Evolutionary conservation across 306 rosid genomes (phyloP).

Genomic region (Cucurbita ficifolia): DNA sequence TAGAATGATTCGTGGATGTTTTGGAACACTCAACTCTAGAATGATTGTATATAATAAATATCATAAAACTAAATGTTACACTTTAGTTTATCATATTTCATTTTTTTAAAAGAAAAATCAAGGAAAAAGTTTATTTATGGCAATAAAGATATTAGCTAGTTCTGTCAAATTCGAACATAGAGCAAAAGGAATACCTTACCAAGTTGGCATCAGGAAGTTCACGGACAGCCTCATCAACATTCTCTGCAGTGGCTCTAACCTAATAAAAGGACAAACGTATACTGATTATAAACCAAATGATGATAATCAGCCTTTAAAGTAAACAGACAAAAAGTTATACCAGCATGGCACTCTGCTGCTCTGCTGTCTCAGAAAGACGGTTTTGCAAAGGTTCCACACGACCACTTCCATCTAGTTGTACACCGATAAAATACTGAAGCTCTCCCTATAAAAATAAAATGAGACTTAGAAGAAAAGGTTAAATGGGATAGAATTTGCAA

Average conservation of each 20-base stretch:
- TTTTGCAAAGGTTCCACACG: conserved; percentile 70
- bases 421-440: conserved; percentile 97
- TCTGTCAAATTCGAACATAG: conserved; percentile 3
- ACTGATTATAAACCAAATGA: neutral
- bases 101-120: neutral
- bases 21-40: neutral
- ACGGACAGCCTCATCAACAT: conserved; percentile 90
- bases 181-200: conserved; percentile 81
- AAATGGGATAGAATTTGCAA: neutral
- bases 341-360: conserved; percentile 61
- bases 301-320: neutral
- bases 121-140: neutral
- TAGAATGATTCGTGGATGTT: neutral
- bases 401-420: conserved; percentile 91
- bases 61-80: neutral
- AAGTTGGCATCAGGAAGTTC: conserved; percentile 99
- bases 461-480: conserved; percentile 8
- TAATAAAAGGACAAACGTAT: conserved; percentile 7
- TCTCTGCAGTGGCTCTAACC: conserved; percentile 94
- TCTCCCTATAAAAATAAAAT: conserved; percentile 52
- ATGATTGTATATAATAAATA: neutral
- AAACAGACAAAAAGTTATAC: conserved; percentile 18
- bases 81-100: neutral
- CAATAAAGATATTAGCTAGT: neutral
- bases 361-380: conserved; percentile 60